These are phyloP conservation scores for Aureobasidium subglaciale DNA, from an alignment of 2,329 filamentous ascomycete species.

Conservation along the genomic window DNA sequence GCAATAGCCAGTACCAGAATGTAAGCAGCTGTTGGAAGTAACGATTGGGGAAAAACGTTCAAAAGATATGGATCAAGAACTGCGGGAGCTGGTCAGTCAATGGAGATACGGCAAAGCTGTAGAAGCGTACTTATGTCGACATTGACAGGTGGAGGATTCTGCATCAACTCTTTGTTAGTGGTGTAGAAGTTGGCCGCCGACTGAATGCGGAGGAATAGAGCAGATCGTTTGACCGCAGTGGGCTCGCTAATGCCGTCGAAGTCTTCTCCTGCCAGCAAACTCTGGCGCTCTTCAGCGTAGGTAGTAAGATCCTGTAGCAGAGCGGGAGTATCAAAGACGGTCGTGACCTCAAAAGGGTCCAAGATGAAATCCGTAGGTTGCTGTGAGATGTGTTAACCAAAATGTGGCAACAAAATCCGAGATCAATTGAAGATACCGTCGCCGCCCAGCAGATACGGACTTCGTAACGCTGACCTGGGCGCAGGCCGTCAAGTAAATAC, in stretches of 20 bases:
- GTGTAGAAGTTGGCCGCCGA: conserved; percentile 83
- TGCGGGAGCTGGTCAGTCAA: conserved; percentile 25
- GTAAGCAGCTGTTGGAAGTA: conserved; percentile 66
- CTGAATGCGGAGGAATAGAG: conserved; percentile 64
- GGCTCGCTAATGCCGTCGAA: neutral
- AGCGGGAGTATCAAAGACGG: conserved; percentile 44
- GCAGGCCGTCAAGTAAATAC: conserved; percentile 67
- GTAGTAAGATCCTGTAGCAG: conserved; percentile 26
- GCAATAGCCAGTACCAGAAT: conserved; percentile 53
- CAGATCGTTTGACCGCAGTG: conserved; percentile 6
- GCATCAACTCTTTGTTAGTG: conserved; percentile 67
- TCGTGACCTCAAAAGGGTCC: conserved; percentile 53
- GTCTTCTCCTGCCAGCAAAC: neutral
- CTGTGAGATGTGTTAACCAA: conserved; percentile 39
- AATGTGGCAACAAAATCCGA: neutral
- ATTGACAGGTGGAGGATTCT: conserved; percentile 61
- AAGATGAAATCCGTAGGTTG: conserved; percentile 79
- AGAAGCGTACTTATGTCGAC: conserved; percentile 56
- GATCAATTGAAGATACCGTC: conserved; percentile 56
- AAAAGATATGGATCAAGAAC: conserved; percentile 81
- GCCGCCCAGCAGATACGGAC: conserved; percentile 89
- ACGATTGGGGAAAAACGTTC: conserved; percentile 71
- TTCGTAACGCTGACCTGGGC: conserved; percentile 74
- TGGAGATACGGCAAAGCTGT: neutral
- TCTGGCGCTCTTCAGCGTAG: conserved; percentile 23